phyloP scores from a whole-genome alignment of 1,139 yeast species.

The Taphrina betulina region DNA sequence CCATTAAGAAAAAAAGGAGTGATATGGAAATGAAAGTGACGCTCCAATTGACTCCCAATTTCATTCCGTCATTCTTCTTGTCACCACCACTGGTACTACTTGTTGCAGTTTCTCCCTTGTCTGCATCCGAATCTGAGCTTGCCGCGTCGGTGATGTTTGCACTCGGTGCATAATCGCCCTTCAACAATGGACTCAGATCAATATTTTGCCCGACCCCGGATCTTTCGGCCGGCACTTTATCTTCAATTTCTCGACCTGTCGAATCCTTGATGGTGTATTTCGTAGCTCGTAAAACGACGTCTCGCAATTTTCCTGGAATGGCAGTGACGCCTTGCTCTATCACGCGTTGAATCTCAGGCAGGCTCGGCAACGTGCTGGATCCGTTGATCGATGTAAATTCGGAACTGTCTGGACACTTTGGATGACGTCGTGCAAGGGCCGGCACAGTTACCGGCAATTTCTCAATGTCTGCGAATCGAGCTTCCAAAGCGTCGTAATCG shows the following conservation, averaged over 20 bases:
- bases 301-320: slow-evolving; percentile 5
- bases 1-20: no score
- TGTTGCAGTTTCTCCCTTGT: no score
- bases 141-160: no score
- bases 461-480: slow-evolving; percentile 50
- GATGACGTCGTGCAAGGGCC: background rate
- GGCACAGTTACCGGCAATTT: slow-evolving; percentile 10
- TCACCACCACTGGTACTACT: no score
- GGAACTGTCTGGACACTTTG: background rate
- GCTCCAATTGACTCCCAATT: no score
- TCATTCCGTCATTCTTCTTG: no score
- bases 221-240: slow-evolving; percentile 12
- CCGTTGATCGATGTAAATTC: slow-evolving; percentile 6
- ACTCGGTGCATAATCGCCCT: no score
- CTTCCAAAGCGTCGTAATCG: slow-evolving; percentile 59
- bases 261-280: slow-evolving; percentile 10
- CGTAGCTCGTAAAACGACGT: slow-evolving; percentile 1
- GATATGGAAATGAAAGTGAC: no score
- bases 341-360: slow-evolving; percentile 7
- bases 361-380: slow-evolving; percentile 2
- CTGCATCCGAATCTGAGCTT: no score
- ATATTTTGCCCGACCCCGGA: no score
- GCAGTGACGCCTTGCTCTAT: slow-evolving; percentile 6
- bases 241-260: slow-evolving; percentile 10
- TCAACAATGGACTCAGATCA: background rate